A percentile compares a stretch with the other conserved stretches of the same genome.
phyloP scores from a whole-genome alignment of 768 basidiomycete genomes.

The Boletus reticulatus region DNA sequence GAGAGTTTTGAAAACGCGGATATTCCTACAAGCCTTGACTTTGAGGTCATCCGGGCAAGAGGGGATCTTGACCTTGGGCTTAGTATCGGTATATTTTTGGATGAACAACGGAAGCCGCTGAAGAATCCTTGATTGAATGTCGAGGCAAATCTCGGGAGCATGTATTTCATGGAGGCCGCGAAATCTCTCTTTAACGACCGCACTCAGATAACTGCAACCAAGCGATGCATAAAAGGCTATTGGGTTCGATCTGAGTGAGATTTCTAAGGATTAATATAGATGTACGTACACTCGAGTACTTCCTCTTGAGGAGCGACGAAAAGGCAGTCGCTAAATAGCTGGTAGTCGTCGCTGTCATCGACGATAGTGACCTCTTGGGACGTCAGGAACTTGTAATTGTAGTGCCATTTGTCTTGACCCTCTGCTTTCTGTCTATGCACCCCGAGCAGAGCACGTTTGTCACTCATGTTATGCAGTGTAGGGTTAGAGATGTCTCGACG shows the following conservation, averaged over 20 bases:
- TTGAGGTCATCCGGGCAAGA: conserved; percentile 56
- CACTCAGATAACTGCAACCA: conserved; percentile 70
- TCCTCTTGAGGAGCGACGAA: conserved; percentile 84
- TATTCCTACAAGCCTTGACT: conserved; percentile 60
- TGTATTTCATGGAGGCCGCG: conserved; percentile 48
- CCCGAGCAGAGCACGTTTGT: conserved; percentile 64
- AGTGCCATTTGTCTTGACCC: conserved; percentile 66
- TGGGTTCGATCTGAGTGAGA: neutral
- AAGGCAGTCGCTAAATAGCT: conserved; percentile 68
- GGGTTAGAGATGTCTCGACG: conserved; percentile 42
- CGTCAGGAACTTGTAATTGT: conserved; percentile 60
- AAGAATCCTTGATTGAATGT: conserved; percentile 57
- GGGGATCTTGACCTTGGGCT: conserved; percentile 51
- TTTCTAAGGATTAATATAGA: neutral
- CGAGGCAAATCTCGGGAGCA: conserved; percentile 41
- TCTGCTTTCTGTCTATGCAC: conserved; percentile 49
- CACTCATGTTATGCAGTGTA: conserved; percentile 57
- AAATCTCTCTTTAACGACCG: conserved; percentile 71
- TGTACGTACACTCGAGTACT: conserved; percentile 63
- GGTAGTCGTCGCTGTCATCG: conserved; percentile 75
- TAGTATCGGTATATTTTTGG: conserved; percentile 71
- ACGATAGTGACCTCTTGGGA: conserved; percentile 70
- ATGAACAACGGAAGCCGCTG: conserved; percentile 86
- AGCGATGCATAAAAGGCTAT: conserved; percentile 69
- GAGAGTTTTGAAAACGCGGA: too few species aligned